Evolutionary conservation across 345 rosid genomes (phyloP).

Genomic region (Euphorbia tirucalli): DNA sequence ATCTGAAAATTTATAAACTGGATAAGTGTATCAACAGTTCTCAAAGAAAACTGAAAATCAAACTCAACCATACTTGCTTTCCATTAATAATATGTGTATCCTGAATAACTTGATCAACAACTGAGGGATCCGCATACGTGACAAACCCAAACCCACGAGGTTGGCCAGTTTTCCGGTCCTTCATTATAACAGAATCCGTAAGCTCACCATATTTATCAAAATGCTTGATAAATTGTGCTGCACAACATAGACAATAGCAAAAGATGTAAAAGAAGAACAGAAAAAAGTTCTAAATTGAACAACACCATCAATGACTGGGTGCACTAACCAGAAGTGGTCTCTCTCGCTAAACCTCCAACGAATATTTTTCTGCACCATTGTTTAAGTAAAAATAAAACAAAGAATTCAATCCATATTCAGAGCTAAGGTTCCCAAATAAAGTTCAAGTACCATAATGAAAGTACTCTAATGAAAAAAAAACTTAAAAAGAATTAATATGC

Average conservation of each 20-base stretch:
- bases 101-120: conserved; percentile 83
- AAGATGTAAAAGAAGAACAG: not conserved
- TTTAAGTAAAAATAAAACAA: not conserved
- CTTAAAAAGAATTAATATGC: too few relatives aligned
- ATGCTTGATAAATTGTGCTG: conserved; percentile 70
- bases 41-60: not conserved
- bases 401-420: not conserved
- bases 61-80: conserved; percentile 56
- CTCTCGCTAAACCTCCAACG: conserved; percentile 83
- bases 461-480: not conserved
- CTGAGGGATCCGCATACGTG: conserved; percentile 79
- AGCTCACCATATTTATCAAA: conserved; percentile 86
- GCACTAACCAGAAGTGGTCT: conserved; percentile 54
- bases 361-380: conserved; percentile 59
- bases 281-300: not conserved
- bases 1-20: not conserved
- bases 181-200: conserved; percentile 85
- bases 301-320: not conserved
- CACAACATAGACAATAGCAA: conserved; percentile 12
- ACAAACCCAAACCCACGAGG: conserved; percentile 95
- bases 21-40: not conserved
- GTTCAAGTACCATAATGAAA: not conserved
- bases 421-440: not conserved
- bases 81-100: conserved; percentile 72
- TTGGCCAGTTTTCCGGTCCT: conserved; percentile 75